phyloP scores from a whole-genome alignment of 1,284 basidiomycete species.

The Boletellus deceptivus region DNA sequence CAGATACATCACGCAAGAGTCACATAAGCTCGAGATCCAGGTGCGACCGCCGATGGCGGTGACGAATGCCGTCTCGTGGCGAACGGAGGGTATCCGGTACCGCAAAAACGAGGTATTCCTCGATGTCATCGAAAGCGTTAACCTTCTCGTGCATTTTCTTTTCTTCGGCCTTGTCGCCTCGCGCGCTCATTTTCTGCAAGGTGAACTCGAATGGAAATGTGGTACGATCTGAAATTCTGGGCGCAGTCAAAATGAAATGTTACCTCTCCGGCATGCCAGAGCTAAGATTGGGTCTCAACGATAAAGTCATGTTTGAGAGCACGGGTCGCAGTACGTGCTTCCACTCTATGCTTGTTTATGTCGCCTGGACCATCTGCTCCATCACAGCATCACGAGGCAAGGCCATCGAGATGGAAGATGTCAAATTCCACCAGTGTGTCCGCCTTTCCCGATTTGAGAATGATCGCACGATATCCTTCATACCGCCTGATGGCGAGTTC shows the following conservation, averaged over 20 bases:
- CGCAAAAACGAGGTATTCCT: conserved; percentile 99
- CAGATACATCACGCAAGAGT: conserved; percentile 98
- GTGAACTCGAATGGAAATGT: conserved; percentile 98
- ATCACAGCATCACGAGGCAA: conserved; percentile 86
- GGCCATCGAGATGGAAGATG: conserved; percentile 99
- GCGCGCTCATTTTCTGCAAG: conserved; percentile 37
- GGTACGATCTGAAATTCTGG: conserved; percentile 95
- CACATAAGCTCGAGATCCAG: conserved; percentile 97
- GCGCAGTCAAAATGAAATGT: conserved; percentile 99
- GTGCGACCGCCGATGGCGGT: conserved; percentile 95
- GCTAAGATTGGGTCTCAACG: conserved; percentile 91
- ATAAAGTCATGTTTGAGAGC: conserved; percentile 99
- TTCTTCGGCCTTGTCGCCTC: neutral
- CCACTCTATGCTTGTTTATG: neutral
- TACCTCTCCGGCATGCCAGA: conserved; percentile 99
- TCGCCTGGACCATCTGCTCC: conserved; percentile 33
- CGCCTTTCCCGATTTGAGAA: conserved; percentile 99
- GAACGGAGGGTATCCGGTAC: conserved; percentile 96
- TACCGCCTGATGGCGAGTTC: conserved; percentile 98
- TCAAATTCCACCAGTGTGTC: conserved; percentile 99
- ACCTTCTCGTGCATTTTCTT: conserved; percentile 72
- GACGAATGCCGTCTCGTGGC: conserved; percentile 98
- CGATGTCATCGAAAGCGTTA: conserved; percentile 97
- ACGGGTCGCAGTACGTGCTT: conserved; percentile 83
- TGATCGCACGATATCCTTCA: conserved; percentile 98